A percentile compares a stretch with the other conserved stretches of the same genome.
Evolutionary conservation across 495 filamentous ascomycete species (phyloP).

Genomic region (Neurospora discreta): DNA sequence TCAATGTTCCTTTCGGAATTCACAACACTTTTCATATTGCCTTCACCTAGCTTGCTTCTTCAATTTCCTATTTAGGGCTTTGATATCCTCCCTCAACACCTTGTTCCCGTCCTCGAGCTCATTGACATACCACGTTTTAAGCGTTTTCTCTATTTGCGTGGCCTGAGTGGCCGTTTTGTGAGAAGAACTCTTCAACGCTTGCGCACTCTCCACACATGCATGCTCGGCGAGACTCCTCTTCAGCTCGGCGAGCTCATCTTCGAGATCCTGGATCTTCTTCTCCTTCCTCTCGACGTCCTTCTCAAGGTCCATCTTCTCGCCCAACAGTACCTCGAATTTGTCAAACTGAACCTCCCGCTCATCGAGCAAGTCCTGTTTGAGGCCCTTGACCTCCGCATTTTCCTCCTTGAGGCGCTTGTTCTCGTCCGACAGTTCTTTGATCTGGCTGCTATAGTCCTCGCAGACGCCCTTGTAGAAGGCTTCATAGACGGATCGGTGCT

Average conservation of each 20-base stretch:
- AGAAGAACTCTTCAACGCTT: neutral
- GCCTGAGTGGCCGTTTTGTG: neutral
- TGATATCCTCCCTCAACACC: neutral
- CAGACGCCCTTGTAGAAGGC: neutral
- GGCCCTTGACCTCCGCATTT: neutral
- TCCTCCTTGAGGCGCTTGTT: neutral
- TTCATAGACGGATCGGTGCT: neutral
- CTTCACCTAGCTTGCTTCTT: neutral
- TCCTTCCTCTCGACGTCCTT: neutral
- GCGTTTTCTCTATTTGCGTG: neutral
- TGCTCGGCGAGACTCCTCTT: neutral
- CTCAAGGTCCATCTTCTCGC: neutral
- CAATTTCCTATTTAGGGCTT: fast-evolving
- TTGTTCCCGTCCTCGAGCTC: neutral
- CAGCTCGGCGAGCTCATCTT: neutral
- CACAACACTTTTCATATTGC: neutral
- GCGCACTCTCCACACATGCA: neutral
- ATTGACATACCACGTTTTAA: neutral
- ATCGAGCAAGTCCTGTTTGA: neutral
- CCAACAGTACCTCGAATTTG: neutral
- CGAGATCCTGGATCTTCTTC: neutral
- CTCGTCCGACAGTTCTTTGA: neutral
- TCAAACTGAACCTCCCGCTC: neutral
- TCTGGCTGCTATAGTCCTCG: neutral
- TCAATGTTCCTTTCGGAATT: neutral